Percentiles rank a stretch among this genome's conserved stretches.
Conservation (phyloP, 768 basidiomycete species). For the Suillus cothurnatus region DNA sequence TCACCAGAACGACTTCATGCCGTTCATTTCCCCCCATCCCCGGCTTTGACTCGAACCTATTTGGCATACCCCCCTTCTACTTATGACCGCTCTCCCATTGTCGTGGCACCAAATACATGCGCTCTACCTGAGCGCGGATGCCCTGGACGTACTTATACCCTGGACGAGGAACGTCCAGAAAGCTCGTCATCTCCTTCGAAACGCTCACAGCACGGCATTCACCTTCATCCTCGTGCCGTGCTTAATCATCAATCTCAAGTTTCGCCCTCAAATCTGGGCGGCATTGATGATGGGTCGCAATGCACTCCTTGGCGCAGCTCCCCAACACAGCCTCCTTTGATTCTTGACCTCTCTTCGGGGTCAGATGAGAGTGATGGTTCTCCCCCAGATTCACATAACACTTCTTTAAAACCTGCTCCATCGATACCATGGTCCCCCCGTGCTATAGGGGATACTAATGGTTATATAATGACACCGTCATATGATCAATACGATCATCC, state of each 20-base stretch:
- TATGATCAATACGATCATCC: slow-evolving; percentile 10
- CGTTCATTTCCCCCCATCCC: slow-evolving; percentile 52
- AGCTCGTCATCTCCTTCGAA: slow-evolving; percentile 20
- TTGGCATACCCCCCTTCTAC: slow-evolving; percentile 43
- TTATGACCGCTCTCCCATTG: slow-evolving; percentile 83
- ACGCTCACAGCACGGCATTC: slow-evolving; percentile 33
- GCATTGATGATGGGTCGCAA: slow-evolving; percentile 16
- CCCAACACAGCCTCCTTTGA: slow-evolving; percentile 47
- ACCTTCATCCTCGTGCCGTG: slow-evolving; percentile 50
- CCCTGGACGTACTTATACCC: slow-evolving; percentile 67
- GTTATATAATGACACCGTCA: slow-evolving; percentile 3
- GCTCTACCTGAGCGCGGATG: slow-evolving; percentile 80
- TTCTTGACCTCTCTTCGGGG: slow-evolving; percentile 62
- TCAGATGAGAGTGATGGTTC: slow-evolving; percentile 68
- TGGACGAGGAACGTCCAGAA: slow-evolving; percentile 38
- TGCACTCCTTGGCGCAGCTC: slow-evolving; percentile 15
- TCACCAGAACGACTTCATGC: slow-evolving; percentile 37
- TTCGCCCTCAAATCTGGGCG: slow-evolving; percentile 4
- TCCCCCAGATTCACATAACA: slow-evolving; percentile 28
- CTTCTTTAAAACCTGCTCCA: slow-evolving; percentile 18
- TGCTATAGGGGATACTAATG: slow-evolving; percentile 15
- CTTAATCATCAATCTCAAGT: slow-evolving; percentile 13
- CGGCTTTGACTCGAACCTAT: slow-evolving; percentile 40
- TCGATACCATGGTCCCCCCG: slow-evolving; percentile 24
- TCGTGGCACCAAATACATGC: slow-evolving; percentile 71